phyloP scores from a whole-genome alignment of 106 monocot species.

The Phalaenopsis equestris region DNA sequence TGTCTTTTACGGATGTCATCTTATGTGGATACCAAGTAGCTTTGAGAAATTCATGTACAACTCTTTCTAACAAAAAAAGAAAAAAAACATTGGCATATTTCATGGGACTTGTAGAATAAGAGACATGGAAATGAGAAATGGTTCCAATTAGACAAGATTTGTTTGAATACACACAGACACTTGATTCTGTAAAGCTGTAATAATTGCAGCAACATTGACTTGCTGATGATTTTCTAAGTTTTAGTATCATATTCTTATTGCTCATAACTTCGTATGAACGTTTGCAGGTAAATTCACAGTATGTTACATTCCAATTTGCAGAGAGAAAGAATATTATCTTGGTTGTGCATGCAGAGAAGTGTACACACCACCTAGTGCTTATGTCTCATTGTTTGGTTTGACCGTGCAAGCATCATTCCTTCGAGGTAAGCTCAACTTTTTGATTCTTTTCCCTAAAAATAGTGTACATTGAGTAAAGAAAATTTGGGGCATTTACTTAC shows the following conservation, averaged over 20 bases:
- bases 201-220: background rate
- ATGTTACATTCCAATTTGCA: conserved; percentile 69
- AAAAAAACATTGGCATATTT: too few relatives aligned
- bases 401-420: conserved; percentile 75
- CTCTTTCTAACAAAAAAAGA: background rate
- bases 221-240: background rate
- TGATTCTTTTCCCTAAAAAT: background rate
- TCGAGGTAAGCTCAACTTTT: conserved; percentile 44
- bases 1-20: background rate
- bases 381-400: conserved; percentile 76
- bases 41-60: background rate
- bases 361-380: conserved; percentile 86
- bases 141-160: background rate
- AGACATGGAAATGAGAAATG: background rate
- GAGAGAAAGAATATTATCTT: conserved; percentile 95
- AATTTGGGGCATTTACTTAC: too few relatives aligned
- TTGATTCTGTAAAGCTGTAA: background rate
- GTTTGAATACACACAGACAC: background rate
- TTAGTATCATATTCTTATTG: background rate
- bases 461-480: background rate
- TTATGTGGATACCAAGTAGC: background rate
- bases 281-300: conserved; percentile 75
- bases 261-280: conserved; percentile 13
- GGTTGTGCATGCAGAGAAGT: conserved; percentile 86
- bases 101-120: background rate